A percentile compares a stretch with the other conserved stretches of the same genome.
These are phyloP conservation scores for Tetrapyrgos nigripes DNA, from an alignment of 1,284 basidiomycete species.

Conservation along the genomic window DNA sequence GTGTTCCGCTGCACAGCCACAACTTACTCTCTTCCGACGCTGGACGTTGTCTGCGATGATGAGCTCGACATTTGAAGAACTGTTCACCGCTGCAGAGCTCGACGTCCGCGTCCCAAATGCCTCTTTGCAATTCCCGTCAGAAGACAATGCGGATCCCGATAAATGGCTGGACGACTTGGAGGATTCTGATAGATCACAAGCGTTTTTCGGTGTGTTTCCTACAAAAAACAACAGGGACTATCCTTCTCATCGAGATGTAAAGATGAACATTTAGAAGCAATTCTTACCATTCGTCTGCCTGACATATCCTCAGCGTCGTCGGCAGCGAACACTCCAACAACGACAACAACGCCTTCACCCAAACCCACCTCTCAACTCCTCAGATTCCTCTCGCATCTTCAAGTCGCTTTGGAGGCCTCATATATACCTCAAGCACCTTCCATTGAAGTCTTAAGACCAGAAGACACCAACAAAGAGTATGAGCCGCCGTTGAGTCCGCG, in stretches of 20 bases:
- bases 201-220: conserved; percentile 74
- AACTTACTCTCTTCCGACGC: neutral
- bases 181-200: conserved; percentile 56
- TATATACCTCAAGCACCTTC: conserved; percentile 70
- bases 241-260: conserved; percentile 5
- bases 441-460: neutral
- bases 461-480: conserved; percentile 7
- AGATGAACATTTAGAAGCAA: conserved; percentile 80
- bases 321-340: conserved; percentile 15
- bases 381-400: conserved; percentile 71
- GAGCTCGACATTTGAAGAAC: conserved; percentile 53
- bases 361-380: conserved; percentile 63
- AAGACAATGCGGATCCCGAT: conserved; percentile 39
- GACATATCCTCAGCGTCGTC: conserved; percentile 31
- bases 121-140: conserved; percentile 62
- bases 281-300: conserved; percentile 63
- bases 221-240: conserved; percentile 12
- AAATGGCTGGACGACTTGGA: conserved; percentile 62
- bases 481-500: conserved; percentile 12
- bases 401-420: conserved; percentile 81
- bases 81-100: conserved; percentile 69
- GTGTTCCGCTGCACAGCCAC: no score
- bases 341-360: conserved; percentile 38
- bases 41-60: neutral
- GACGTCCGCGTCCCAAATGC: conserved; percentile 73